Base-by-base conservation (phyloP, 805 yeast genomes). In the Phaffomyces opuntiae region DNA sequence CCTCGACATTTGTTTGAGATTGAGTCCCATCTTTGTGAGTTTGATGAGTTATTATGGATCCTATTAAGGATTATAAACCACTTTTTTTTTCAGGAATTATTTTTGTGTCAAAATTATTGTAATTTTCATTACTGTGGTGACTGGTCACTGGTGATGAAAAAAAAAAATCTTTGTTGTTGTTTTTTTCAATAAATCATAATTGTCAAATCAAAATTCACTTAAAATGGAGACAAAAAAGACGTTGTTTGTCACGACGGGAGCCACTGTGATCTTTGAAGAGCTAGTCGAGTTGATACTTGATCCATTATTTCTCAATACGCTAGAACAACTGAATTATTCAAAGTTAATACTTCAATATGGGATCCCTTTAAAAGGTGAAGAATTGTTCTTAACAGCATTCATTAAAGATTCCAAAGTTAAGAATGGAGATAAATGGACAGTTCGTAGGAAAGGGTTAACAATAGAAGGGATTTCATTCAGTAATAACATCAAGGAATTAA, bases 231-330 rank as follows among this genome's bases (percentile, higher is more conserved):
- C 39, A 46, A 34, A n/a, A 13, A 43, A 45, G 27, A 47, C 59
- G 0, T 41, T 66, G 2, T 66, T 90, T 32, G 82, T 90, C 6
- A 83, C 95, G 0, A 84, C 95, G 4, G 98, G 98, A 1, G 97
- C 96, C 2, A 90, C 97, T 0, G 90, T 85, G 19, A 83, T 95
- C 0, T 91, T 91, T 59, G 70, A 73, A 11, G 65, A 59, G 16
- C 73, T 91, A 14, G 63, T 91, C 1, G 62, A 62, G n/a, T 60
- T 69, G 9, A 62, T 77, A 0, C 51, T 80, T 8, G 46, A 59
- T 8, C 44, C 50, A 0, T 44, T 54, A 3, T 73, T 81, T 33
- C 50, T 77, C 0, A 38, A 55, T 0, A 45, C 53, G 8, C 52
- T 83, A n/a, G n/a, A 39, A 1, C 46, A 53, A 0, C 47, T 55